These are phyloP conservation scores for Tylopilus balloui DNA, from an alignment of 768 basidiomycete species.

Conservation along the genomic window DNA sequence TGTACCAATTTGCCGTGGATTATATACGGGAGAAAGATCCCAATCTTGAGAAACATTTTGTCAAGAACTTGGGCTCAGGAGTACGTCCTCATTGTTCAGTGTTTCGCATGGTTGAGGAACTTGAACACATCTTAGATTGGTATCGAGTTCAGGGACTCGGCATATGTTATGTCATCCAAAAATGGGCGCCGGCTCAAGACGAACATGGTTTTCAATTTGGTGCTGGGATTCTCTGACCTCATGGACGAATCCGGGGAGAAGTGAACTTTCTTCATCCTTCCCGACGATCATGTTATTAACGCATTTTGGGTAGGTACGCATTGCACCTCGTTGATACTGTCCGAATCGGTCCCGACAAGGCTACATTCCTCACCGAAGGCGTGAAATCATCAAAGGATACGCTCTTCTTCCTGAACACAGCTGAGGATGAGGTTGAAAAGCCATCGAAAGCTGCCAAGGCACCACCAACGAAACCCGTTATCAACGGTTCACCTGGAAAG, in stretches of 20 bases:
- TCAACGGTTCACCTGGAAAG: constrained; percentile 67
- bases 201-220: constrained; percentile 84
- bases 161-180: constrained; percentile 79
- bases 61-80: constrained; percentile 87
- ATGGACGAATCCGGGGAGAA: constrained; percentile 72
- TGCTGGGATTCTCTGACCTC: constrained; percentile 81
- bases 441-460: constrained; percentile 54
- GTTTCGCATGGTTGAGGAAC: neutral
- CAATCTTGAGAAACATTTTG: constrained; percentile 77
- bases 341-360: constrained; percentile 62
- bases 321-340: constrained; percentile 88
- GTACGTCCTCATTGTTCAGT: constrained; percentile 42
- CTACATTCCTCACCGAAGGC: constrained; percentile 76
- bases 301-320: constrained; percentile 57
- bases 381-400: constrained; percentile 82
- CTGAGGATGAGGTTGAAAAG: constrained; percentile 51
- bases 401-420: constrained; percentile 74
- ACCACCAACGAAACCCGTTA: constrained; percentile 43
- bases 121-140: constrained; percentile 62
- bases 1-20: constrained; percentile 72
- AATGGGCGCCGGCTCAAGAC: constrained; percentile 65
- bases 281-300: neutral
- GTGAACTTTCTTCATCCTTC: constrained; percentile 37
- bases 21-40: constrained; percentile 75
- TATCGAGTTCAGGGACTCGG: constrained; percentile 89